Conservation (phyloP, 148 eudicot genomes). For the Cornus controversa region DNA sequence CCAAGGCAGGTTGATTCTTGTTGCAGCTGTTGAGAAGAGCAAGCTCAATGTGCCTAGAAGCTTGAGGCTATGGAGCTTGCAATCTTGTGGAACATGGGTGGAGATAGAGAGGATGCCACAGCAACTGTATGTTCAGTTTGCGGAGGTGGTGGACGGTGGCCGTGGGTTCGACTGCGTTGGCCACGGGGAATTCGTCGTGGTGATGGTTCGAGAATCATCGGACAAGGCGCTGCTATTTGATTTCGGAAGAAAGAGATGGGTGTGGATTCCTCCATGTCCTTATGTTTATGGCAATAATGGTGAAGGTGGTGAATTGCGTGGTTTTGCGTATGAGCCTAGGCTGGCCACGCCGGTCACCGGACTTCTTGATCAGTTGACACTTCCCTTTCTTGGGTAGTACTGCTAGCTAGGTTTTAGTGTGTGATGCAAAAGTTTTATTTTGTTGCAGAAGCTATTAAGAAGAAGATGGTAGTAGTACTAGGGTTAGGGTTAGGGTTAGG, state of each 20-base stretch:
- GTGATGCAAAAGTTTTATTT: background rate
- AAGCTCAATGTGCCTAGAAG: slow-evolving; percentile 88
- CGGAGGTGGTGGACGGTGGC: slow-evolving; percentile 59
- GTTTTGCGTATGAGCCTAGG: slow-evolving; percentile 79
- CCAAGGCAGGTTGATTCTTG: slow-evolving; percentile 45
- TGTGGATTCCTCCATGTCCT: slow-evolving; percentile 76
- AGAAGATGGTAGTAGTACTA: background rate
- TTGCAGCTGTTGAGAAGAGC: slow-evolving; percentile 87
- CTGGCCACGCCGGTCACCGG: slow-evolving; percentile 74
- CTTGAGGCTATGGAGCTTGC: slow-evolving; percentile 71
- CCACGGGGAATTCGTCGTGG: slow-evolving; percentile 65
- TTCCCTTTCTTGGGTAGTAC: slow-evolving; percentile 34
- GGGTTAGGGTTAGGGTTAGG: no score
- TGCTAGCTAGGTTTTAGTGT: background rate
- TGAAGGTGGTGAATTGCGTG: slow-evolving; percentile 52
- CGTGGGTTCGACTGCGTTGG: slow-evolving; percentile 79
- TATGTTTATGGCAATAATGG: background rate
- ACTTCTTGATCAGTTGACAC: slow-evolving; percentile 66
- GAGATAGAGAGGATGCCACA: slow-evolving; percentile 96
- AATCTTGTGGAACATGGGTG: slow-evolving; percentile 72
- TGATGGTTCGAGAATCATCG: slow-evolving; percentile 40
- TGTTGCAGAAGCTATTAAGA: background rate
- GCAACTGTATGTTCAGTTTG: slow-evolving; percentile 68
- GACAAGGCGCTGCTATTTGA: slow-evolving; percentile 72
- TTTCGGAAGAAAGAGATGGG: slow-evolving; percentile 57